Base-by-base conservation (phyloP, 306 rosid species). In the Alnus glutinosa region DNA sequence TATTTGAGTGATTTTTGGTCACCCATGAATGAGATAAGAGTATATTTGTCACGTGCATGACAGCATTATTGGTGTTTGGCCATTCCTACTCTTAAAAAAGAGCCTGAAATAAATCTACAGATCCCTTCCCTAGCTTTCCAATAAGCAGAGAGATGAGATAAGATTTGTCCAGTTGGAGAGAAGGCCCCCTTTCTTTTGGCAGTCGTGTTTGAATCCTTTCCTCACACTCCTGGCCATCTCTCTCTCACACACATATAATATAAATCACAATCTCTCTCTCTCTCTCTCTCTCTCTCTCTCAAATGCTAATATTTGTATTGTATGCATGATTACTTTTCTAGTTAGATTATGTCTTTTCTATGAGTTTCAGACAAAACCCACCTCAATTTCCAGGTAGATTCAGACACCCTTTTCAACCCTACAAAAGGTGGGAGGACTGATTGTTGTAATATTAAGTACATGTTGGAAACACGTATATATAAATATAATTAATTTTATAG, bases 301-400 rank as follows among this genome's bases (percentile, higher is more conserved):
- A 54, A 75, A 68, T 58, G 58, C 73, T 80, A 55, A 39, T 79
- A 1, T 42, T 79, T 82, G 47, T 74, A 61, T 66, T 66, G 2
- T 34, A 34, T 76, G 36, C 23, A 50, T 66, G 37, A 70, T 67
- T 67, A 71, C 81, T 62, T 49, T 81, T 42, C 67, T 78, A 82
- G 49, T 71, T 80, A 82, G 88, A 88, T 77, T 58, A 66, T 86
- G 94, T 88, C 87, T 82, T 85, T 87, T 88, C 85, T 84, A 52
- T 72, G 82, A 78, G 78, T 79, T 83, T 58, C 79, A 85, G 94
- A 89, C 96, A 87, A 89, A 94, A 76, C 79, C 86, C 97, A 92
- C 90, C 97, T 87, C 97, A 81, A 89, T 87, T 90, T 92, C 94
- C 94, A 92, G 97, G 93, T 89, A 87, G 97, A 94, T 94, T 88